Evolutionary conservation across 225 moss, liverwort and hornwort species (phyloP), one percentile per base, ranked within the genome.

Genomic region (Sphagnum tenellum): DNA sequence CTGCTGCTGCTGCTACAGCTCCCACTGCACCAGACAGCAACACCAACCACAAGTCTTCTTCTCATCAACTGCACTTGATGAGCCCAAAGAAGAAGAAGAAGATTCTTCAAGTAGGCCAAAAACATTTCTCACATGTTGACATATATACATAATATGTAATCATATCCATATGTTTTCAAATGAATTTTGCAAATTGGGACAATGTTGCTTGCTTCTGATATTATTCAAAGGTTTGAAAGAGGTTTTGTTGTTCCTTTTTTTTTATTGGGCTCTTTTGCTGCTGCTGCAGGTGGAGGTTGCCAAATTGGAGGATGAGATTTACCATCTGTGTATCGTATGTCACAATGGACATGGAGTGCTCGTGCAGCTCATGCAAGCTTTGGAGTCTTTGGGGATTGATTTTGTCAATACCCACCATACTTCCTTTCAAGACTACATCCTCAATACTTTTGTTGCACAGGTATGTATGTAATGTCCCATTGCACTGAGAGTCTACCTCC

Each of bases 381-480:
- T 96, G 29, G 92, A 96, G 61, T 92, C 89, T 3, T 61, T 96
- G 57, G 96, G 92, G 12, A 86, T 92, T 8, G 91, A 96, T 73
- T 89, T 96, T 14, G 78, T 86, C 65, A 96, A 88, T 46, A 92
- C 95, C 3, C 89, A 96, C 59, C 92, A 92, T 45, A 92, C 84
- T 0, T 84, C 92, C 11, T 88, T 96, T 61, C 89, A 92, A 81
- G 92, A 96, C 50, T 92, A 92, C 62, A 83, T 96, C 54, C 79
- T 92, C 12, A 96, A 96, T 81, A 90, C 86, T 45, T 96, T 96
- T 13, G 87, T 96, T 62, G 95, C 92, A 4, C 88, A 96, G 92
- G 95, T 96, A 84, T 5, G 4, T 29, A 29, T 29, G 29, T 49
- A n/a, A 7, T 45, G 62, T 9, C 4, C 47, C 0, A 12, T 45